phyloP scores from a whole-genome alignment of 23 red algal genomes.

The Gracilariopsis chorda region DNA sequence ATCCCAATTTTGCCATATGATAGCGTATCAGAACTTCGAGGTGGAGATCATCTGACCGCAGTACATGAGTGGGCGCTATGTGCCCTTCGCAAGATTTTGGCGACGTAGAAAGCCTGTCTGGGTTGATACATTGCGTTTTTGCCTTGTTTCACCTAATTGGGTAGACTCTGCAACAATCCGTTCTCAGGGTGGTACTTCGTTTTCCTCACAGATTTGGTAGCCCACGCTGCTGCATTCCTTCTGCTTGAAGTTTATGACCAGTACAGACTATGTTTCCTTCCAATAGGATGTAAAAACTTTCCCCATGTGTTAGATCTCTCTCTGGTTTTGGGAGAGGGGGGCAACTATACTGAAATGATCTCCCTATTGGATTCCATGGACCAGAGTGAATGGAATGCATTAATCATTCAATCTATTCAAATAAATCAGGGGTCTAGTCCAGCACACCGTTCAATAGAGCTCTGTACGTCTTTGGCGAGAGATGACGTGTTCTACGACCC shows the following conservation, averaged over 20 bases:
- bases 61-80: not conserved
- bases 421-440: not conserved
- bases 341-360: not conserved
- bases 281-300: not conserved
- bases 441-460: not conserved
- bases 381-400: not conserved
- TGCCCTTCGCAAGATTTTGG: too few species aligned
- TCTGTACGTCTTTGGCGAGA: not conserved
- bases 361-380: not conserved
- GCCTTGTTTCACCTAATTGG: not conserved
- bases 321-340: not conserved
- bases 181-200: too few species aligned
- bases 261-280: not conserved
- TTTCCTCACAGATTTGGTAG: too few species aligned
- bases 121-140: not conserved
- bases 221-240: not conserved
- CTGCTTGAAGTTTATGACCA: not conserved
- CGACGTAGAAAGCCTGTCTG: not conserved
- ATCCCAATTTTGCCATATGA: not conserved
- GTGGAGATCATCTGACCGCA: not conserved
- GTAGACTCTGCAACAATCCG: too few species aligned
- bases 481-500: constrained; percentile 26
- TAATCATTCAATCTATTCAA: not conserved
- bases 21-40: not conserved
- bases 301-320: not conserved